phyloP scores from a whole-genome alignment of 2,329 filamentous ascomycete species.

The Raffaelea ambrosiae region DNA sequence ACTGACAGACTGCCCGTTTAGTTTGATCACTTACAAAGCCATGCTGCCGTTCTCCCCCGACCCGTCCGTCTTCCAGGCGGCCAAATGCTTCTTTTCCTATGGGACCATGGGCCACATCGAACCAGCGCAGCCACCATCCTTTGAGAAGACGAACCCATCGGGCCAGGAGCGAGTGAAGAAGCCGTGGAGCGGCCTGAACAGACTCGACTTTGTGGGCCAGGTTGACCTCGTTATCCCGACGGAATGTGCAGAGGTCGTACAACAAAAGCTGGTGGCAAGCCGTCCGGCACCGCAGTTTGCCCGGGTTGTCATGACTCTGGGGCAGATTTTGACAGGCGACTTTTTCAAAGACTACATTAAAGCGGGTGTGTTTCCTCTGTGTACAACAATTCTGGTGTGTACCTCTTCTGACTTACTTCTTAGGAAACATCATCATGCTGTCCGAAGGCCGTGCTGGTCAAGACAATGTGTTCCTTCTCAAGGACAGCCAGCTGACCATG shows the following conservation, averaged over 20 bases:
- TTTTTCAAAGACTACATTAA: slow-evolving; percentile 87
- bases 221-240: slow-evolving; percentile 66
- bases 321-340: slow-evolving; percentile 59
- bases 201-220: slow-evolving; percentile 49
- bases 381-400: background rate
- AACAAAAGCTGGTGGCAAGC: slow-evolving; percentile 33
- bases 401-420: background rate
- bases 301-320: slow-evolving; percentile 63
- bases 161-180: slow-evolving; percentile 37
- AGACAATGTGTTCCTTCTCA: slow-evolving; percentile 65
- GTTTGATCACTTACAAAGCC: too few species aligned
- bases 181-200: slow-evolving; percentile 63
- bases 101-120: slow-evolving; percentile 63
- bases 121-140: slow-evolving; percentile 58
- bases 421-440: slow-evolving; percentile 74
- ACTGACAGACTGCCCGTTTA: too few species aligned
- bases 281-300: slow-evolving; percentile 43
- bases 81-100: slow-evolving; percentile 69
- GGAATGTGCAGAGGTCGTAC: slow-evolving; percentile 47
- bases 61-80: slow-evolving; percentile 40
- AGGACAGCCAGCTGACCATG: slow-evolving; percentile 62
- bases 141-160: background rate
- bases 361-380: slow-evolving; percentile 43
- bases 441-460: slow-evolving; percentile 65
- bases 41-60: slow-evolving; percentile 37